Evolutionary conservation across 805 yeast species (phyloP).

Genomic region (Myxozyma lipomycoides): DNA sequence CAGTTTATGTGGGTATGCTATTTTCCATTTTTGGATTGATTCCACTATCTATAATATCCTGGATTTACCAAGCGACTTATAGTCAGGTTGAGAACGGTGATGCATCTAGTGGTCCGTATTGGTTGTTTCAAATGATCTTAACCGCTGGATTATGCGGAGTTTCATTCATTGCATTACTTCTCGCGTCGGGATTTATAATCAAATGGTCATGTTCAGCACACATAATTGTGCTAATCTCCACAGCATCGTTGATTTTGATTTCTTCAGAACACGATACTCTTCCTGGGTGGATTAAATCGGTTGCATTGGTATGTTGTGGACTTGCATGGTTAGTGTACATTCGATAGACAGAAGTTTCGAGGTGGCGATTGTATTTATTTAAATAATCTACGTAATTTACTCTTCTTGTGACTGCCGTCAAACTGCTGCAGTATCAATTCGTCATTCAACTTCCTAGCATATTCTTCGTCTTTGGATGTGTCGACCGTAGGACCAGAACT

Average conservation of each 20-base stretch:
- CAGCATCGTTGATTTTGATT: constrained; percentile 21
- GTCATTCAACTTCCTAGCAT: too few relatives aligned
- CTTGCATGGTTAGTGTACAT: constrained; percentile 25
- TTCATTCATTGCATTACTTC: constrained; percentile 7
- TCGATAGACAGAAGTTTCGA: constrained; percentile 6
- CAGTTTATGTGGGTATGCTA: constrained; percentile 23
- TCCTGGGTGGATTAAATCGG: constrained; percentile 3
- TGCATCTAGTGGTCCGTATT: background rate
- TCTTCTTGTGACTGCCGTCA: too few relatives aligned
- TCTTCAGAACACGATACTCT: background rate
- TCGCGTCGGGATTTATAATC: constrained; percentile 22
- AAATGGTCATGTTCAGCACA: constrained; percentile 25
- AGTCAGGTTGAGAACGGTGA: background rate
- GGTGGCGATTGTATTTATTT: too few relatives aligned
- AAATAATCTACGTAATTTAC: too few relatives aligned
- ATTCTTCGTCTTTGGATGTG: too few relatives aligned
- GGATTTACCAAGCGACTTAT: constrained; percentile 1
- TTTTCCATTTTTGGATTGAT: constrained; percentile 8
- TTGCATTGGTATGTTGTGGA: constrained; percentile 1
- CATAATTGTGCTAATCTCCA: constrained; percentile 22
- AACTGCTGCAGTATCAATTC: too few relatives aligned
- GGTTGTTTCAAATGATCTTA: background rate
- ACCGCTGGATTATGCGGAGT: constrained; percentile 3
- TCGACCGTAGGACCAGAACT: too few relatives aligned
- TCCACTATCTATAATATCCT: constrained; percentile 4